These are phyloP conservation scores for Fusarium nanum DNA, from an alignment of 2,329 filamentous ascomycete species.

Conservation along the genomic window DNA sequence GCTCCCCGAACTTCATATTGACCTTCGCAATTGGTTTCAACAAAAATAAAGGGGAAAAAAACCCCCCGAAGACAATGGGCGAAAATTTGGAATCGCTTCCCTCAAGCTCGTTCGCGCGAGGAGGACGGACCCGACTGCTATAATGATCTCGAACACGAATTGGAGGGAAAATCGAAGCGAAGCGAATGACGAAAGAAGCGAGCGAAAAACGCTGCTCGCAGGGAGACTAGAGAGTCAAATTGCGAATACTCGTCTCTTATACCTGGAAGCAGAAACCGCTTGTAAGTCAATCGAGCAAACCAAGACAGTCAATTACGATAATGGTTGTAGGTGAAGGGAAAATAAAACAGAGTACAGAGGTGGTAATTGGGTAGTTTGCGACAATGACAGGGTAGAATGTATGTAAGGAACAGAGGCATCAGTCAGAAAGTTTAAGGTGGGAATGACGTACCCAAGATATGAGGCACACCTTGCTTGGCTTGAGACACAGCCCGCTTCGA, in stretches of 20 bases:
- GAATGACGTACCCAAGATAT: slow-evolving; percentile 24
- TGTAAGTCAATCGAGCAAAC: slow-evolving; percentile 30
- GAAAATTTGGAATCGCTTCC: slow-evolving; percentile 5
- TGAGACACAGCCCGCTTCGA: slow-evolving; percentile 34
- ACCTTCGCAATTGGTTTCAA: neutral
- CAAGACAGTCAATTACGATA: slow-evolving; percentile 26
- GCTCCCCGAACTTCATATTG: slow-evolving; percentile 59
- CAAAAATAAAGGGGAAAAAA: neutral
- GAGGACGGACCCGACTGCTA: neutral
- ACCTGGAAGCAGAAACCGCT: neutral
- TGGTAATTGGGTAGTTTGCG: slow-evolving; percentile 4
- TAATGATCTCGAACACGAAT: slow-evolving; percentile 16
- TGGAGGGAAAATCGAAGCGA: slow-evolving; percentile 10
- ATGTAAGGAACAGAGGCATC: slow-evolving; percentile 25
- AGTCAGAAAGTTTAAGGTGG: slow-evolving; percentile 1
- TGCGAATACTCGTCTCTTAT: slow-evolving; percentile 13
- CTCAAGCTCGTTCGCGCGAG: slow-evolving; percentile 6
- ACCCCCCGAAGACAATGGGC: neutral
- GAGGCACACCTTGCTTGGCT: slow-evolving; percentile 17
- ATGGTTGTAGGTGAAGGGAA: neutral
- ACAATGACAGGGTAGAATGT: slow-evolving; percentile 14
- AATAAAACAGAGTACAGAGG: neutral
- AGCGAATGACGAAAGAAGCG: slow-evolving; percentile 23
- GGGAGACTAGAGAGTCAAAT: neutral
- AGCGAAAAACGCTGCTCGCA: slow-evolving; percentile 29